Evolutionary conservation across 208 protist genomes (phyloP).

Genomic region (Trichomonas vaginalis): DNA sequence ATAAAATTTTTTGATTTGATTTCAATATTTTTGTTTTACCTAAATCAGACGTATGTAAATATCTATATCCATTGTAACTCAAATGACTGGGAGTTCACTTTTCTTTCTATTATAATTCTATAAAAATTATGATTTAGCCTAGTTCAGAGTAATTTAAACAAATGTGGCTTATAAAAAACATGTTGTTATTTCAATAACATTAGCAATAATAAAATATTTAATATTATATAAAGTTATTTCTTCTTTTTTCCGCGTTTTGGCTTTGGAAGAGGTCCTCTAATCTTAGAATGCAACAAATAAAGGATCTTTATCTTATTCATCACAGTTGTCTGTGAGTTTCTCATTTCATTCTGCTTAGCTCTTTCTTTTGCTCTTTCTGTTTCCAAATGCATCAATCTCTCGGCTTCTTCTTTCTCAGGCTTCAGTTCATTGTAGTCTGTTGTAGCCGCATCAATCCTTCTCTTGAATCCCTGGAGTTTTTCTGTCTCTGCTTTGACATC

Average conservation of each 20-base stretch:
- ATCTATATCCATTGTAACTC: no score
- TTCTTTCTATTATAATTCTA: no score
- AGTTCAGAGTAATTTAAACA: no score
- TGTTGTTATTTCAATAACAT: no score
- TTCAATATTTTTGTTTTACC: no score
- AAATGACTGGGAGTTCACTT: no score
- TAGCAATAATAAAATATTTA: no score
- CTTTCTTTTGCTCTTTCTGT: not conserved
- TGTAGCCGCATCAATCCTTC: not conserved
- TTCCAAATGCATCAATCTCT: not conserved
- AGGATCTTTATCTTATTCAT: not conserved
- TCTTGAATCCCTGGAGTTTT: not conserved
- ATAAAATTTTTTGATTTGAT: no score
- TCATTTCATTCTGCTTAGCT: not conserved
- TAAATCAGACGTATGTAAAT: no score
- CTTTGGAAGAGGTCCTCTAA: not conserved
- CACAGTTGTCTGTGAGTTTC: not conserved
- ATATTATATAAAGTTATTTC: no score
- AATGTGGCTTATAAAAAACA: no score
- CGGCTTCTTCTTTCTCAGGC: conserved; percentile 5
- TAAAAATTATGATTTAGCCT: no score
- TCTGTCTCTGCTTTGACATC: not conserved
- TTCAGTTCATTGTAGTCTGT: not conserved
- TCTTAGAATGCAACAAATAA: not conserved
- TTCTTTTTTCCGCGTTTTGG: not conserved